Percentiles rank a stretch among this genome's conserved stretches.
These are phyloP conservation scores for Trichosporon sp. DNA, from an alignment of 1,284 basidiomycete species.

Conservation along the genomic window DNA sequence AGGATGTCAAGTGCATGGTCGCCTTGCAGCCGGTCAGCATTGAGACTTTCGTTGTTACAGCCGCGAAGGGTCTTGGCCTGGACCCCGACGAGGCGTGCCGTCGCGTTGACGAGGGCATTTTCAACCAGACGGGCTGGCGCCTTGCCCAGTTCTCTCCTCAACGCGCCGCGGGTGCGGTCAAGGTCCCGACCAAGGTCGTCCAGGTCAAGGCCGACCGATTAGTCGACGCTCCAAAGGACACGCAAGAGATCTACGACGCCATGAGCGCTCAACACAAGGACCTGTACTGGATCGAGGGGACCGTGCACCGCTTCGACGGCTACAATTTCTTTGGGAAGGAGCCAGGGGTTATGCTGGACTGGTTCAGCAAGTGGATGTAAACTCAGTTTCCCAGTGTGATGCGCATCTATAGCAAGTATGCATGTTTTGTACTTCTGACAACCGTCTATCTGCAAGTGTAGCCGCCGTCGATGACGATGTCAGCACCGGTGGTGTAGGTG, in stretches of 20 bases:
- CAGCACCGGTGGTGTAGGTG: constrained; percentile 7
- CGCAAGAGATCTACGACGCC: constrained; percentile 10
- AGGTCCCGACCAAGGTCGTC: constrained; percentile 4
- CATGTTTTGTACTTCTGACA: neutral
- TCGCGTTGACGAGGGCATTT: constrained; percentile 3
- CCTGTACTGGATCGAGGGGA: constrained; percentile 12
- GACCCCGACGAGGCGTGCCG: neutral
- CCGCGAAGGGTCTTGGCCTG: neutral
- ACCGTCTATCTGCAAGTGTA: neutral
- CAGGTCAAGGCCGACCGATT: constrained; percentile 1
- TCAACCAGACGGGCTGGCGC: neutral
- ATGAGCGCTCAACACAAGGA: constrained; percentile 8
- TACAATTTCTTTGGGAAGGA: constrained; percentile 10
- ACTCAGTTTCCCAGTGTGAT: too few species aligned
- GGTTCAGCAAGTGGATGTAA: constrained; percentile 8
- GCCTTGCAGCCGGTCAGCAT: constrained; percentile 7
- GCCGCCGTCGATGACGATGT: constrained; percentile 8
- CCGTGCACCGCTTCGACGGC: constrained; percentile 9
- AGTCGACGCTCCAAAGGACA: constrained; percentile 9
- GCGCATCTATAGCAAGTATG: neutral
- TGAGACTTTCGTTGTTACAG: neutral
- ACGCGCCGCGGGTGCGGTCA: neutral
- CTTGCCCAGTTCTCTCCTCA: neutral
- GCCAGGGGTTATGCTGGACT: constrained; percentile 2
- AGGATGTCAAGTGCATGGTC: neutral